phyloP scores from a whole-genome alignment of 2,329 filamentous ascomycete genomes.

The Microdochium trichocladiopsis region DNA sequence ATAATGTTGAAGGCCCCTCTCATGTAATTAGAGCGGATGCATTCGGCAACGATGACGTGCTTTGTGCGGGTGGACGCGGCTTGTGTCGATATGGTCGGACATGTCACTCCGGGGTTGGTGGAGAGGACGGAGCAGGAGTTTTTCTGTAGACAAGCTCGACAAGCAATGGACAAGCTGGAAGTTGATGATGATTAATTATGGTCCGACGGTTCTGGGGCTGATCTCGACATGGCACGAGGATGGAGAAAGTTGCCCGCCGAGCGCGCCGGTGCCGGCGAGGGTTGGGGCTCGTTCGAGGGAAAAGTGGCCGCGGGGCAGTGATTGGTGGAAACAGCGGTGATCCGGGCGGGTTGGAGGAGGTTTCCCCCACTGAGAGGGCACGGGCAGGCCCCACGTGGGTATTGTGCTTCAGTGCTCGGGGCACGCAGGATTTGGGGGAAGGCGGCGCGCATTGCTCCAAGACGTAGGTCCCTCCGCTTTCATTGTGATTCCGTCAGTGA shows the following conservation, averaged over 20 bases:
- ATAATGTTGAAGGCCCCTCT: background rate
- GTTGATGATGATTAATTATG: background rate
- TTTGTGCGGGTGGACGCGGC: background rate
- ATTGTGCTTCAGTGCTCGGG: too few relatives aligned
- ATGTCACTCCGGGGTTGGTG: background rate
- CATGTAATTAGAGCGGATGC: background rate
- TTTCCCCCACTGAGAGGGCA: background rate
- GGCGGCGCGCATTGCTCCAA: too few relatives aligned
- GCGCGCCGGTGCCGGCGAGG: too few relatives aligned
- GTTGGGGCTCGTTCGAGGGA: background rate
- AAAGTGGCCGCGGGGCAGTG: background rate
- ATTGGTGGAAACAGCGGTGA: constrained; percentile 1
- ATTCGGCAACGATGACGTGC: background rate
- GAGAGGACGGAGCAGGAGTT: background rate
- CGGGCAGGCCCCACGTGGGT: background rate
- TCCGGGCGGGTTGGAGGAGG: background rate
- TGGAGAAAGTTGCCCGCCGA: background rate
- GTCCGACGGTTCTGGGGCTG: background rate
- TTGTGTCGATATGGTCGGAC: background rate
- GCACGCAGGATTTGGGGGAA: too few relatives aligned
- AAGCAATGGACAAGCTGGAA: background rate
- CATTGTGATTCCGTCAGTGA: too few relatives aligned
- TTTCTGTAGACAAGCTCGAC: background rate
- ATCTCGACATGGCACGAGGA: background rate
- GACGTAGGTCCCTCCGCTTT: too few relatives aligned